Evolutionary conservation across 139 green algal species (phyloP).

Genomic region (Chlorella sp.): DNA sequence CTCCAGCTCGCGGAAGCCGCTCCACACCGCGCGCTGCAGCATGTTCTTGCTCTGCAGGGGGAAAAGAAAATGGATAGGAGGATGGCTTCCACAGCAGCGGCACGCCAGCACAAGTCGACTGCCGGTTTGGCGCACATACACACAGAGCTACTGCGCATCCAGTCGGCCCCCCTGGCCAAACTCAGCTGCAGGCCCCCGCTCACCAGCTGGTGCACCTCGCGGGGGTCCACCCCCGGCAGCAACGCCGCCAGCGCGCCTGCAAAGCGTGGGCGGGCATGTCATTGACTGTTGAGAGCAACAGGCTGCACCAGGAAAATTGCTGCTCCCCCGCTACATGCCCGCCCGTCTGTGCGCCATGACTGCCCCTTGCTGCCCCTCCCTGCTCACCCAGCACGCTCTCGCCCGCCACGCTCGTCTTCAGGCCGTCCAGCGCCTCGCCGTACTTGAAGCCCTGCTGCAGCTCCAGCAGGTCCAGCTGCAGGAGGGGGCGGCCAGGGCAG

Average conservation of each 20-base stretch:
- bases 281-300: neutral
- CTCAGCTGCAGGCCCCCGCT: neutral
- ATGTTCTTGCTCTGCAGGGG: slow-evolving; percentile 1
- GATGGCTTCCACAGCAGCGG: neutral
- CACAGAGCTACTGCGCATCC: neutral
- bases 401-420: neutral
- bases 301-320: neutral
- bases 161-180: neutral
- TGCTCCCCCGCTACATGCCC: too few relatives aligned
- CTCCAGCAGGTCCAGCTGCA: slow-evolving; percentile 10
- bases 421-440: slow-evolving; percentile 9
- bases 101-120: neutral
- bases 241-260: neutral
- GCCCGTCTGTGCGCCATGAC: too few relatives aligned
- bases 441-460: neutral
- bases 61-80: neutral
- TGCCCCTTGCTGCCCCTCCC: too few relatives aligned
- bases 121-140: neutral
- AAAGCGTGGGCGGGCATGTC: neutral
- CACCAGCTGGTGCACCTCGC: too few relatives aligned
- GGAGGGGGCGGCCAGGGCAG: neutral
- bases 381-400: slow-evolving; percentile 8
- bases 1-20: neutral
- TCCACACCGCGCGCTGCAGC: slow-evolving; percentile 16
- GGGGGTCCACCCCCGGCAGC: neutral